Evolutionary conservation across 2,329 filamentous ascomycete genomes (phyloP), one percentile per base, ranked within the genome.

Genomic region (Nemania abortiva): DNA sequence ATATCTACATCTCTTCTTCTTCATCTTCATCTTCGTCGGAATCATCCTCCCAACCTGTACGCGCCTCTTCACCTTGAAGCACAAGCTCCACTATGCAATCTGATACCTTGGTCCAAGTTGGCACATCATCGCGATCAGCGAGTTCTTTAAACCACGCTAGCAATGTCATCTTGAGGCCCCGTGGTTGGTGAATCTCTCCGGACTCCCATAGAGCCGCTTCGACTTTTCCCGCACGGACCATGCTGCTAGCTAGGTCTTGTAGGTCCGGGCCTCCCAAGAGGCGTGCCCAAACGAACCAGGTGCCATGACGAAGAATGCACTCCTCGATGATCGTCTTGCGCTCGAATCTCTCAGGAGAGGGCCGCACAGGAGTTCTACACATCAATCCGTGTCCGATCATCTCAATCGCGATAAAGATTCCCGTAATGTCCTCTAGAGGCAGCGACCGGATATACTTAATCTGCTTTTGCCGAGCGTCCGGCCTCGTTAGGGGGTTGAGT

Each of bases 271-370:
- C 29, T 1, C 70, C 66, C 3, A 27, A 20, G 5, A 73, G 52
- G 37, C 73, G 62, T 7, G 67, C 63, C 75, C 74, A 74, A 2
- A 75, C 29, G 29, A 76, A 77, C 76, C 76, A 79, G 1, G 76
- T 72, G 11, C 77, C 77, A 55, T 79, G 76, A 0, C 77, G 73
- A 7, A 79, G 62, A 9, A 76, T 47, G 22, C 68, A 75, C 60
- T 79, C 77, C 54, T 77, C 71, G 22, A 75, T 74, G 7, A 75
- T 53, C 1, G 64, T 70, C 18, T 66, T 66, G 6, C 61, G 64
- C 65, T 78, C 76, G 9, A 9, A 53, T 22, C 66, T 55, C 9
- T 10, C 42, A 6, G 66, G 59, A 29, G n/a, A 22, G 34, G 2
- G 5, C 5, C 18, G 18, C 24, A 2, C 10, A 3, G 20, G 27